These are phyloP conservation scores for Leucoagaricus sp. DNA, from an alignment of 1,284 basidiomycete species.

Conservation along the genomic window DNA sequence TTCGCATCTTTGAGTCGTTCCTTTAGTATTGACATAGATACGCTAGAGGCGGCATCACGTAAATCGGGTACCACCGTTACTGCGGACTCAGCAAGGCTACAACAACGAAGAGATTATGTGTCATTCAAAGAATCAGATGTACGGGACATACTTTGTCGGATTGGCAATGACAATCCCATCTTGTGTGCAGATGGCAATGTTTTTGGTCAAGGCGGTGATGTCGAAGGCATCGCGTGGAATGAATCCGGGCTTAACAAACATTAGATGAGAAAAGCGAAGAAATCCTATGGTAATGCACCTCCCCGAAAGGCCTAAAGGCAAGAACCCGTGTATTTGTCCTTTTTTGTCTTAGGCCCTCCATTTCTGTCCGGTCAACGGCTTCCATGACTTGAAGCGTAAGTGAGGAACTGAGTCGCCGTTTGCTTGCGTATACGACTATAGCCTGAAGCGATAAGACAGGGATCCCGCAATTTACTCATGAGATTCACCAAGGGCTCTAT, in stretches of 20 bases:
- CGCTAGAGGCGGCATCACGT: constrained; percentile 38
- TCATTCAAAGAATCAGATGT: background rate
- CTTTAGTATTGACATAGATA: constrained; percentile 55
- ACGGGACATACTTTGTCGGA: constrained; percentile 57
- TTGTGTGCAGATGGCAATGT: constrained; percentile 62
- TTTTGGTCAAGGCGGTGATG: constrained; percentile 58
- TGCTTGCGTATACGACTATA: constrained; percentile 68
- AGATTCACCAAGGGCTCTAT: constrained; percentile 51
- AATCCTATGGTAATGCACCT: constrained; percentile 42
- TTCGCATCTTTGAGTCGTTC: constrained; percentile 56
- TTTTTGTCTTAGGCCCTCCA: constrained; percentile 36
- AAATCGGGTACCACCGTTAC: constrained; percentile 65
- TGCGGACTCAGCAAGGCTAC: constrained; percentile 40
- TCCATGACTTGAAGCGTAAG: constrained; percentile 45
- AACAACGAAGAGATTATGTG: constrained; percentile 7
- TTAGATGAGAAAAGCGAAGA: background rate
- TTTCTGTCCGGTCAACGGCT: constrained; percentile 49
- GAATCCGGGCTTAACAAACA: constrained; percentile 52
- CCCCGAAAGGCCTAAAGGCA: constrained; percentile 61
- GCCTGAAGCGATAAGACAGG: background rate
- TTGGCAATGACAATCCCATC: constrained; percentile 65
- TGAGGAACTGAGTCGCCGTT: constrained; percentile 57
- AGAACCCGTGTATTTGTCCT: constrained; percentile 24
- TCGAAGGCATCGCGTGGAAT: constrained; percentile 68
- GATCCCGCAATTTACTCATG: background rate